Evolutionary conservation across 2,329 filamentous ascomycete species (phyloP), one percentile per base, ranked within the genome.

Genomic region (Cordyceps fumosorosea): DNA sequence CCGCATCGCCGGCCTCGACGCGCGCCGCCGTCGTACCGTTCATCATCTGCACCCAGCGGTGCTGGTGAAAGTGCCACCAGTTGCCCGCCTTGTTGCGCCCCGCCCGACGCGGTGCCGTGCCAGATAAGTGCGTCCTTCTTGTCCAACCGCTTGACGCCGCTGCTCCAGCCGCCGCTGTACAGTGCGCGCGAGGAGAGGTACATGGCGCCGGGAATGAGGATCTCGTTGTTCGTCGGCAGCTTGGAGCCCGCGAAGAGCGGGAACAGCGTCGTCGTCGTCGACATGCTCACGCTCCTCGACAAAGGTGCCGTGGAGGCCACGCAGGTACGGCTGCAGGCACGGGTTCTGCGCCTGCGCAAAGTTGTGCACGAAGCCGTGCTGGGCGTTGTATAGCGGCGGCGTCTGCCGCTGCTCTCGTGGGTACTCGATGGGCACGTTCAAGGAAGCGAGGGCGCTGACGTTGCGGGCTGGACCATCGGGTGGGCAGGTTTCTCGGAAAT

Each of bases 241-340:
- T 87, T 87, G 69, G 78, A 84, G 61, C 84, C 84, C 65, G 82
- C 77, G 65, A 87, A 86, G 3, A 86, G 74, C 0, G 84, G 84
- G 14, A 86, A 71, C 14, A 86, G 75, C 66, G 82, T 79, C 56
- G 76, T 76, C 20, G 78, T 80, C 24, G 78, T 79, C 16, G 78
- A 72, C 60, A 83, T 75, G 53, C 75, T 79, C 29, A 81, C 72
- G 29, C 81, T 76, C n/a, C 62, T 82, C 78, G 67, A 81, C 76
- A 20, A 86, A 77, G 56, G 84, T 80, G 29, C 82, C 82, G 68
- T 87, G 84, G 63, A 76, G 66, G 8, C 66, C 70, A 20, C 74
- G 73, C 22, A 78, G 67, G 64, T 77, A 75, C 18, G 83, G 83
- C 22, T 84, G 83, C 7, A 79, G 77, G 68, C 82, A 86, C 0